Base-by-base conservation (phyloP, 2,329 filamentous ascomycete genomes). In the Aspergillus sp. region DNA sequence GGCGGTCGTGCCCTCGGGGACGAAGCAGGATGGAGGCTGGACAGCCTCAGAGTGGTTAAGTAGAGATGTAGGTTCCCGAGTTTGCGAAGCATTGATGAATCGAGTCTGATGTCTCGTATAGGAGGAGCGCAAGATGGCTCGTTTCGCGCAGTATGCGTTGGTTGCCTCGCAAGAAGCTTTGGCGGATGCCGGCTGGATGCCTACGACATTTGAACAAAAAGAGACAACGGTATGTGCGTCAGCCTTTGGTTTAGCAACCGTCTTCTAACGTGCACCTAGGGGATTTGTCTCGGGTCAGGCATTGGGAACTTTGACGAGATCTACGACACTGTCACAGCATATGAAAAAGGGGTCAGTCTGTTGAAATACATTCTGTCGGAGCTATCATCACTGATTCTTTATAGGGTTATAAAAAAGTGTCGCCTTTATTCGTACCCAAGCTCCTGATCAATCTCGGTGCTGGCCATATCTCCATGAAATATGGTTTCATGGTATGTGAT, bases 381-480 rank as follows among this genome's bases (percentile, higher is more conserved):
- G 16, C 10, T 9, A 18, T 6, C 36, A 20, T 32, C 22, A 50
- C 39, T 70, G 36, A 66, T 67, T 58, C 31, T 20, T 42, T 60
- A 24, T 51, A 95, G 91, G 94, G 94, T 64, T 96, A 97, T 75
- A 91, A 86, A 67, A 96, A 95, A 71, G 90, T 98, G 2, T 96
- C 93, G 36, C 95, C 95, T 1, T 80, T 96, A 3, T 98, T 99
- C 71, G 92, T 98, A 7, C 95, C 95, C 6, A 90, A 91, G 67
- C 87, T 98, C 7, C 83, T 99, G 53, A 96, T 96, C 77, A 99
- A 99, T 73, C 85, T 99, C 66, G 95, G 91, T 0, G 95, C 95
- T 10, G 95, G 95, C 0, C 94, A 98, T 73, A 87, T 98, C 42
- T 94, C 94, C 26, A 98, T 99, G 88, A 90, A 87, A 67, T 88